These are phyloP conservation scores for Septoria linicola DNA, from an alignment of 2,329 filamentous ascomycete species.

Conservation along the genomic window DNA sequence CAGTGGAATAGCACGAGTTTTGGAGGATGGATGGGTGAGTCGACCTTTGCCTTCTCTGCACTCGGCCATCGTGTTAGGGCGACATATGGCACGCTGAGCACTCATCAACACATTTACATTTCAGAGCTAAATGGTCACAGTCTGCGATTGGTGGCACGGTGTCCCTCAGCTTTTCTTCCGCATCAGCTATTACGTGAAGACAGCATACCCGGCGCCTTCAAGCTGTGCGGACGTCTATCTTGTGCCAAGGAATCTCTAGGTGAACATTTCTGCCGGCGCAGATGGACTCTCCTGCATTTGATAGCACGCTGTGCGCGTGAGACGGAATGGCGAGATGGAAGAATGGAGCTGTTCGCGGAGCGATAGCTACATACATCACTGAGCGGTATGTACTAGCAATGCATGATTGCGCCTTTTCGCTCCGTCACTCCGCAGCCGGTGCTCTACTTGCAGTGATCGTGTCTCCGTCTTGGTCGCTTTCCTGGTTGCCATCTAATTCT, in stretches of 20 bases:
- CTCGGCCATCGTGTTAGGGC: too few species aligned
- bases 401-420: too few species aligned
- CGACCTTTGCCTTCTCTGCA: too few species aligned
- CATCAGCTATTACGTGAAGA: constrained; percentile 25
- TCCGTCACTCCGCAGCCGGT: too few species aligned
- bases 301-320: background rate
- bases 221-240: constrained; percentile 38
- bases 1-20: constrained; percentile 34
- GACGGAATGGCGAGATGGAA: background rate
- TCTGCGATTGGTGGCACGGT: constrained; percentile 39
- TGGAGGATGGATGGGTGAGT: constrained; percentile 34
- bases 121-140: constrained; percentile 13
- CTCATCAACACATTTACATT: too few species aligned
- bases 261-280: background rate
- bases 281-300: background rate
- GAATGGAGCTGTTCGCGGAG: background rate
- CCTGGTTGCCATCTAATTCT: too few species aligned
- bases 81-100: too few species aligned
- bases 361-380: too few species aligned
- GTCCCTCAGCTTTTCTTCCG: constrained; percentile 38
- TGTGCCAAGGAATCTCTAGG: constrained; percentile 32
- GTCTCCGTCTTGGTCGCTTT: too few species aligned
- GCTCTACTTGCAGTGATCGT: too few species aligned
- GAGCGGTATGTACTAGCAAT: too few species aligned
- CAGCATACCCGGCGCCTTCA: constrained; percentile 21